A percentile compares a stretch with the other conserved stretches of the same genome.
phyloP scores from a whole-genome alignment of 805 yeast species.

The Wickerhamiella alocasiicola region DNA sequence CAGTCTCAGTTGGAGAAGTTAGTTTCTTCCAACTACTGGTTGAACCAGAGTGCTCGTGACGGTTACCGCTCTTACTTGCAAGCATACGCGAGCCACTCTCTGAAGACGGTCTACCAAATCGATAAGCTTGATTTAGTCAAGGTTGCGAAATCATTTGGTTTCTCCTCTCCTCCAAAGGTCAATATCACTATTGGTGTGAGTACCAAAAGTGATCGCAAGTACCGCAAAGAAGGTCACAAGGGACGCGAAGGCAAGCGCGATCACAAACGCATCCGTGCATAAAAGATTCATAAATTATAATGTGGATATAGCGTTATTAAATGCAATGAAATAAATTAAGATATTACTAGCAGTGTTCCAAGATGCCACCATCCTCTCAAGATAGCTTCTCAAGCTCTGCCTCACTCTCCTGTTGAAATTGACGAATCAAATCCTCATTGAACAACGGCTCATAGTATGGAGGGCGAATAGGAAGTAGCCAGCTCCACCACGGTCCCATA shows the following conservation, averaged over 20 bases:
- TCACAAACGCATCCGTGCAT: conserved; percentile 10
- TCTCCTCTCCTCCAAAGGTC: conserved; percentile 85
- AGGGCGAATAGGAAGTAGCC: conserved; percentile 22
- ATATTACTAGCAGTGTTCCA: too few relatives aligned
- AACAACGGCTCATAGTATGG: conserved; percentile 14
- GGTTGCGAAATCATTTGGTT: conserved; percentile 93
- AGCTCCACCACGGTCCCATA: conserved; percentile 25
- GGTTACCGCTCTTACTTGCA: conserved; percentile 95
- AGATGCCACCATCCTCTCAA: too few relatives aligned
- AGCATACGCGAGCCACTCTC: conserved; percentile 93
- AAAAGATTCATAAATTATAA: too few relatives aligned
- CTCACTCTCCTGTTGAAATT: conserved; percentile 1
- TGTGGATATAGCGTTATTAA: too few relatives aligned
- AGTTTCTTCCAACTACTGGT: conserved; percentile 82
- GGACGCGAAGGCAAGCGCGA: conserved; percentile 7
- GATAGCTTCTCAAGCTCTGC: background rate
- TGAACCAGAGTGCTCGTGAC: conserved; percentile 90
- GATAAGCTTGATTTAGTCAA: conserved; percentile 88
- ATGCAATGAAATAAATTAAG: too few relatives aligned
- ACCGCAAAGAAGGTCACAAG: conserved; percentile 7
- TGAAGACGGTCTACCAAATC: conserved; percentile 91
- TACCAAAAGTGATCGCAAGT: conserved; percentile 31
- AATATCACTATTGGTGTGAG: conserved; percentile 93
- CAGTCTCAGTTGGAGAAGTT: conserved; percentile 87
- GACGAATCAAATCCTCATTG: conserved; percentile 8